These are phyloP conservation scores for Penicillium polonicum DNA, from an alignment of 2,329 filamentous ascomycete species.

Conservation along the genomic window DNA sequence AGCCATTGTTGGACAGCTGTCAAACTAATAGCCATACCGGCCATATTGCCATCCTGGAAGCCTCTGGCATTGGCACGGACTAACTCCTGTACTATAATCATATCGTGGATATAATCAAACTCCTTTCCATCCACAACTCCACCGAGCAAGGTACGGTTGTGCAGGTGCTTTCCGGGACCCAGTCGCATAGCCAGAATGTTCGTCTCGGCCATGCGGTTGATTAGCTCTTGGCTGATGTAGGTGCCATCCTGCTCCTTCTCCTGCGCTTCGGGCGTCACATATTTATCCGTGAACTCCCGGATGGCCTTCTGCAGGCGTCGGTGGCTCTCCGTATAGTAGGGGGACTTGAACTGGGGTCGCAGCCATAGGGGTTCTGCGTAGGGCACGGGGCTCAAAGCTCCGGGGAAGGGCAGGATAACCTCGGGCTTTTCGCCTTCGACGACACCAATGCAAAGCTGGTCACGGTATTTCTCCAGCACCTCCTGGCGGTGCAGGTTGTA, in stretches of 20 bases:
- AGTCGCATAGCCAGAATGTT: constrained; percentile 79
- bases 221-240: constrained; percentile 67
- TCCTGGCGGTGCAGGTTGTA: constrained; percentile 92
- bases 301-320: constrained; percentile 66
- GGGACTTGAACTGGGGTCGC: constrained; percentile 70
- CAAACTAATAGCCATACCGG: constrained; percentile 79
- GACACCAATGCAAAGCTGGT: constrained; percentile 70
- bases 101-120: constrained; percentile 84
- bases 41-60: constrained; percentile 84
- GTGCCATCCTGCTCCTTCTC: constrained; percentile 72
- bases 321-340: constrained; percentile 79
- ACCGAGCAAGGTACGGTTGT: constrained; percentile 66
- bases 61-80: constrained; percentile 69
- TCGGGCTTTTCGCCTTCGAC: constrained; percentile 72
- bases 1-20: constrained; percentile 79
- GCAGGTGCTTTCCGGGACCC: constrained; percentile 77
- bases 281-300: constrained; percentile 68
- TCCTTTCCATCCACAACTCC: constrained; percentile 73
- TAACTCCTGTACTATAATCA: constrained; percentile 73
- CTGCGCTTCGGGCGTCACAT: constrained; percentile 72
- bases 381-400: constrained; percentile 73
- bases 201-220: constrained; percentile 72
- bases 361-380: constrained; percentile 87
- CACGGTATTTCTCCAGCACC: constrained; percentile 75
- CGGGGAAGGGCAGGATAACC: constrained; percentile 66